Evolutionary conservation across 1,284 basidiomycete species (phyloP), one percentile per base, ranked within the genome.

Genomic region (Apiotrichum brassicae): DNA sequence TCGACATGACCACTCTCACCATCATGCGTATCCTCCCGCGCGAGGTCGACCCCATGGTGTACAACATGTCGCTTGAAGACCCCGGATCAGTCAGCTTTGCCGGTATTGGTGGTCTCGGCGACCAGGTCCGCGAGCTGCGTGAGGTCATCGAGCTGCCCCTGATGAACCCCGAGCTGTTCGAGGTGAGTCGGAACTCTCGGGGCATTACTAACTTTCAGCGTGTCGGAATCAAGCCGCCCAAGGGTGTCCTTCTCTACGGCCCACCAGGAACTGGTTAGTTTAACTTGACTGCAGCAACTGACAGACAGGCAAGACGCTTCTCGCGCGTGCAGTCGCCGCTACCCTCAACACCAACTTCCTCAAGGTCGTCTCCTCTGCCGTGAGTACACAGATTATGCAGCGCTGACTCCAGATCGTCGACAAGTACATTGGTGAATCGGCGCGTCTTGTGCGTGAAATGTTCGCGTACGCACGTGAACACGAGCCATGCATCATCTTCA

Each of bases 51-150:
- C 95, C 95, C 18, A 77, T 95, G 66, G 94, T 99, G 6, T 98
- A 98, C 79, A 97, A 97, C 77, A 99, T 99, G 95, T 94, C 89
- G 59, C 79, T 97, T 64, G 95, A 99, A 74, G 94, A 98, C 66
- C 92, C 95, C 2, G 92, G 90, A 77, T 86, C 86, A 46, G 92
- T 90, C 18, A 83, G 88, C 16, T 98, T 98, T 72, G 94, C 94
- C 0, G 94, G 93, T 56, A 97, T 99, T 55, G 95, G 95, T 68
- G 95, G 95, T 34, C 75, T 99, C 46, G 82, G 85, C 44, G 95
- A 98, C 62, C 95, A 98, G 78, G 93, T 98, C 49, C 82, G 95
- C 55, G 95, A 98, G 70, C 74, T 98, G 64, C 83, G 94, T 60
- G 95, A 98, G 79, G 87, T 97, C 45, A 98, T 98, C 58, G 94